These are phyloP conservation scores for Aspergillus sclerotioniger DNA, from an alignment of 495 filamentous ascomycete genomes.

Conservation along the genomic window DNA sequence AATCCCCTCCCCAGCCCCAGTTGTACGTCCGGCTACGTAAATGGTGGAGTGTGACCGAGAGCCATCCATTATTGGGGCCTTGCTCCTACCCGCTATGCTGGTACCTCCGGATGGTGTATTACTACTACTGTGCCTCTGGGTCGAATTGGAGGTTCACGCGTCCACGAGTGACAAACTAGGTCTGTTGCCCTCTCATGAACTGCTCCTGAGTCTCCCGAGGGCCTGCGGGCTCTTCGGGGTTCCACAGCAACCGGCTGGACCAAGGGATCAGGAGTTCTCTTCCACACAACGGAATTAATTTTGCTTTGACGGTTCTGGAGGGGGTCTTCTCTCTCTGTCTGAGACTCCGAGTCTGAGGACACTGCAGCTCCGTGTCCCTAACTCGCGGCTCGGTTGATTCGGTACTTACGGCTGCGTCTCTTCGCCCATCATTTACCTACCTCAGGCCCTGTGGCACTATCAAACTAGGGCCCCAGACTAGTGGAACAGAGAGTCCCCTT, in stretches of 20 bases:
- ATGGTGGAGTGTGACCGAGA: not conserved
- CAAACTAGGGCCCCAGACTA: not conserved
- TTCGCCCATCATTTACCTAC: not conserved
- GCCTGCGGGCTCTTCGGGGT: constrained; percentile 2
- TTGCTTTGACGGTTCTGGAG: too few relatives aligned
- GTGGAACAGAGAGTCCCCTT: not conserved
- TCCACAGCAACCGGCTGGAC: constrained; percentile 5
- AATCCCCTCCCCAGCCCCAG: too few relatives aligned
- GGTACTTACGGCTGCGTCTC: not conserved
- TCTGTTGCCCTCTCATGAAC: not conserved
- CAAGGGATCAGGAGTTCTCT: not conserved
- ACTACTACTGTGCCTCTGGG: not conserved
- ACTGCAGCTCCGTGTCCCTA: not conserved
- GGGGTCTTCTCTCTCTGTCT: too few relatives aligned
- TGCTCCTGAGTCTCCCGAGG: not conserved
- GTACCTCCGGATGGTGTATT: too few relatives aligned
- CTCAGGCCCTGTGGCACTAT: not conserved
- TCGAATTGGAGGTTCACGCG: not conserved
- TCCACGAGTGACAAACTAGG: not conserved
- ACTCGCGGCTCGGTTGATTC: not conserved
- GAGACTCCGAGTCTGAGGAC: not conserved
- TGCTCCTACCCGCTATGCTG: not conserved
- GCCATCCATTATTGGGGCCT: not conserved
- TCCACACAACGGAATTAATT: not conserved
- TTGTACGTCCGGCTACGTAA: not conserved